phyloP scores from a whole-genome alignment of 345 rosid genomes.

The Punica granatum region DNA sequence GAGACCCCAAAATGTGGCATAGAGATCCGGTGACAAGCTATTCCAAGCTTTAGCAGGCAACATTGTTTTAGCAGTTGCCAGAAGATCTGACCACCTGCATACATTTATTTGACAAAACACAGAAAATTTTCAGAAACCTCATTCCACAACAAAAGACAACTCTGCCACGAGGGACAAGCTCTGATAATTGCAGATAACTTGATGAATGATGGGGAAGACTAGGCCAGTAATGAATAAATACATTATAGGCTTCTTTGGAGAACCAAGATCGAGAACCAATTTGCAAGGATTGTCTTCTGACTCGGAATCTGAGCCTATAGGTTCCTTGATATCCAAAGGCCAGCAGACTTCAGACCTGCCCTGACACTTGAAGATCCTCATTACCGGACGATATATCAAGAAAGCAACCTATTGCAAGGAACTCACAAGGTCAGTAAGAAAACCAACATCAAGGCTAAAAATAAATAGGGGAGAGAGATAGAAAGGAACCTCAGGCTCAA shows the following conservation, averaged over 20 bases:
- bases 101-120: neutral
- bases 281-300: conserved; percentile 25
- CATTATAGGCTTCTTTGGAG: conserved; percentile 49
- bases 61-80: conserved; percentile 77
- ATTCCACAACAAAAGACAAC: conserved; percentile 5
- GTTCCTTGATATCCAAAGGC: conserved; percentile 68
- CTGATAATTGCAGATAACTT: neutral
- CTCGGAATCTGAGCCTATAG: conserved; percentile 36
- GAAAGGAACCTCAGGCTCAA: conserved; percentile 82
- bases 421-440: neutral
- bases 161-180: conserved; percentile 4
- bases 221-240: conserved; percentile 20
- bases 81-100: conserved; percentile 97
- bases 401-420: conserved; percentile 62
- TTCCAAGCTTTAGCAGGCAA: conserved; percentile 97
- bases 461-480: conserved; percentile 11
- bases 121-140: neutral
- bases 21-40: conserved; percentile 97
- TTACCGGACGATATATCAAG: conserved; percentile 90
- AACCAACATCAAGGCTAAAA: neutral
- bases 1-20: conserved; percentile 98
- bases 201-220: conserved; percentile 7
- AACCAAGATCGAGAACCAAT: conserved; percentile 61
- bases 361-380: conserved; percentile 88
- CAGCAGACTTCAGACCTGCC: conserved; percentile 63